phyloP scores from a whole-genome alignment of 495 filamentous ascomycete genomes.

The Daldinia vernicosa region DNA sequence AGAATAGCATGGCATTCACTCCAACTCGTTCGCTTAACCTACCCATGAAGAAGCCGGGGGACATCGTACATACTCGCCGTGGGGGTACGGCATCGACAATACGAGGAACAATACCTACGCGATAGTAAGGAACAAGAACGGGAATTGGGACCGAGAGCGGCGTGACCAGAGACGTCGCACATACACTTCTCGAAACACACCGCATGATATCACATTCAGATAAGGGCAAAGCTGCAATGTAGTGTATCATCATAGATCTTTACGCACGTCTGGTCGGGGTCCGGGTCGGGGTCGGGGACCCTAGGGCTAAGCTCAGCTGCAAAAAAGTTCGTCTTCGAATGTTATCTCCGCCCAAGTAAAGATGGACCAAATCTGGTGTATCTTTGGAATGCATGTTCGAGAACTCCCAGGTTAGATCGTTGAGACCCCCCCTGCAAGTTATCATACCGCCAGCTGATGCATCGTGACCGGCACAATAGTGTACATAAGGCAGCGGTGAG shows the following conservation, averaged over 20 bases:
- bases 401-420: constrained; percentile 16
- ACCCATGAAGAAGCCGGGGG: background rate
- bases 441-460: constrained; percentile 20
- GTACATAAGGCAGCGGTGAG: constrained; percentile 29
- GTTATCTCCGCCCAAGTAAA: constrained; percentile 14
- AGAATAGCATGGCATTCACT: background rate
- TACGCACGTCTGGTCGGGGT: constrained; percentile 5
- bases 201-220: constrained; percentile 19
- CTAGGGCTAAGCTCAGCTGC: constrained; percentile 16
- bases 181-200: constrained; percentile 27
- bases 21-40: background rate
- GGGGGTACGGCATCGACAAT: background rate
- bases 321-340: background rate
- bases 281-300: too few species aligned
- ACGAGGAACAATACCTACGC: constrained; percentile 12
- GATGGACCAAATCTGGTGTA: constrained; percentile 30
- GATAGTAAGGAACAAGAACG: background rate
- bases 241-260: constrained; percentile 15
- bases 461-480: constrained; percentile 21
- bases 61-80: background rate
- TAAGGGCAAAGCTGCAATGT: constrained; percentile 6
- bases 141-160: constrained; percentile 7
- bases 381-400: constrained; percentile 23
- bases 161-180: background rate
- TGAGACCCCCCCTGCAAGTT: constrained; percentile 8